Evolutionary conservation across 78 protist species (phyloP).

Genomic region (Diacronema lutheri): DNA sequence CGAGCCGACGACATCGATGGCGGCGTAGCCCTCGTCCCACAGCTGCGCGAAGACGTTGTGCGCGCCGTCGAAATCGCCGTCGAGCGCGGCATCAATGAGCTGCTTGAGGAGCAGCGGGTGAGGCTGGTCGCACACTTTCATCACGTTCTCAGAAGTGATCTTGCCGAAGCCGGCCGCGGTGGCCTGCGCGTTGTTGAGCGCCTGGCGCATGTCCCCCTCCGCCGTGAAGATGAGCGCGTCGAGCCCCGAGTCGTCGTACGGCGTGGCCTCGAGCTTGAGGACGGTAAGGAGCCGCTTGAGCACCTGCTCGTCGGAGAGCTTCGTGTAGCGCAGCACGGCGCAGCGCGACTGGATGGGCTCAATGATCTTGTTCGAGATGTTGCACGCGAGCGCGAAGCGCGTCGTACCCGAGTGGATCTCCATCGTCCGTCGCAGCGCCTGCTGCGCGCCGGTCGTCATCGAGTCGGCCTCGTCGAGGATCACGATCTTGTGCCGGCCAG

Average conservation of each 20-base stretch:
- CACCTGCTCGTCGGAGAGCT: constrained; percentile 71
- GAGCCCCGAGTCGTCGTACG: constrained; percentile 72
- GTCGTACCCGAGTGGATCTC: constrained; percentile 89
- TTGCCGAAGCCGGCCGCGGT: constrained; percentile 88
- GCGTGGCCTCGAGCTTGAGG: constrained; percentile 48
- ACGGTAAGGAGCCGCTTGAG: constrained; percentile 64
- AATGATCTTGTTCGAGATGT: constrained; percentile 85
- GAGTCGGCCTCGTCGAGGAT: constrained; percentile 98
- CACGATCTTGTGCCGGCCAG: constrained; percentile 87
- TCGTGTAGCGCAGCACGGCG: constrained; percentile 85
- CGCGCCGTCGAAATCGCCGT: constrained; percentile 28
- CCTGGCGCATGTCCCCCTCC: constrained; percentile 94
- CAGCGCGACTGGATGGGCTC: constrained; percentile 96
- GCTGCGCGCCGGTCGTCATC: constrained; percentile 97
- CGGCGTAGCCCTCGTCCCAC: constrained; percentile 78
- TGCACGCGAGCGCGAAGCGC: constrained; percentile 97
- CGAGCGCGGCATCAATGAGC: constrained; percentile 42
- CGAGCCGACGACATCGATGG: constrained; percentile 75
- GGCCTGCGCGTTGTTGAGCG: constrained; percentile 92
- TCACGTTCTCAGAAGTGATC: constrained; percentile 81
- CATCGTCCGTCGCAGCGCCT: constrained; percentile 96
- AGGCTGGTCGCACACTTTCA: constrained; percentile 94
- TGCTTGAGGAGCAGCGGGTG: constrained; percentile 82
- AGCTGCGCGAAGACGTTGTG: neutral
- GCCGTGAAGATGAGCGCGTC: constrained; percentile 91